phyloP scores from a whole-genome alignment of 2,329 filamentous ascomycete genomes.

The Graphium sp. region DNA sequence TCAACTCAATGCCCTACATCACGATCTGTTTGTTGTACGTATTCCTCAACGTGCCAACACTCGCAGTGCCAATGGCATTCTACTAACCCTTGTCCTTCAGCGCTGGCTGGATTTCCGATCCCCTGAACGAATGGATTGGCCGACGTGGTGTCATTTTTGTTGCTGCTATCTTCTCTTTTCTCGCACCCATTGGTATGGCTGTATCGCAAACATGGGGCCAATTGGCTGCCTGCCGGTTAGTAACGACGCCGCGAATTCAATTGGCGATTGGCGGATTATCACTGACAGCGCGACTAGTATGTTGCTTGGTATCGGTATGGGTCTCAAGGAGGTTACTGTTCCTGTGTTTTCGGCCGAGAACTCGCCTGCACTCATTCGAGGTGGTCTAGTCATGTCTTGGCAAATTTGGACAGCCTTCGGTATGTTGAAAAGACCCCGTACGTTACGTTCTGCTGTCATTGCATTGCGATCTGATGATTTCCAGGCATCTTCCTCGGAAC shows the following conservation, averaged over 20 bases:
- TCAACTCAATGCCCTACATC: conserved; percentile 33
- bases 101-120: conserved; percentile 45
- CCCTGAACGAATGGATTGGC: conserved; percentile 38
- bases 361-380: conserved; percentile 31
- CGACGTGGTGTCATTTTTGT: conserved; percentile 45
- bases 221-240: conserved; percentile 36
- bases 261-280: conserved; percentile 6
- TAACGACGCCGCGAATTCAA: too few species aligned
- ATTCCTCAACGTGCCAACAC: conserved; percentile 4
- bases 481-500: conserved; percentile 48
- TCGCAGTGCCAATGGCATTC: too few species aligned
- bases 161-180: conserved; percentile 41
- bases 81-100: too few species aligned
- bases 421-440: conserved; percentile 3
- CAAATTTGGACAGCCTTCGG: conserved; percentile 37
- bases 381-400: conserved; percentile 36
- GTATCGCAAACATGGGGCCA: conserved; percentile 41
- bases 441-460: too few species aligned
- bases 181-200: conserved; percentile 43
- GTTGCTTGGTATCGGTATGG: conserved; percentile 44
- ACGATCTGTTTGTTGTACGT: conserved; percentile 23
- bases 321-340: conserved; percentile 28
- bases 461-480: too few species aligned
- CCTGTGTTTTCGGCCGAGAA: conserved; percentile 37
- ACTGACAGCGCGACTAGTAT: too few species aligned